Conservation (phyloP, 495 filamentous ascomycete species). For the Daldinia concentrica region DNA sequence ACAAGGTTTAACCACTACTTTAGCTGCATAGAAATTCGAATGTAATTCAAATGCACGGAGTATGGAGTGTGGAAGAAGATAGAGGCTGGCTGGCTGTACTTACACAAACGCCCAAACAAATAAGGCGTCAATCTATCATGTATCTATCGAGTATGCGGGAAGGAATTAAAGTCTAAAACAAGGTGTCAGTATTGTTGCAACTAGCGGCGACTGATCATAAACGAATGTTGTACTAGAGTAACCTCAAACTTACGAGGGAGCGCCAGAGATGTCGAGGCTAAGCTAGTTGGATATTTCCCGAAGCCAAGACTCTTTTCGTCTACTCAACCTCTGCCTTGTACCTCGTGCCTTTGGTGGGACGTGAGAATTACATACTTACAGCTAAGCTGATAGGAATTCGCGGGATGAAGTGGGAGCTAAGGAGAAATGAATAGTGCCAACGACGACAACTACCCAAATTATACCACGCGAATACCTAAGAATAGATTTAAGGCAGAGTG, state of each 20-base stretch:
- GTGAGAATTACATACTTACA: neutral
- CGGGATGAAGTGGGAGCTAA: neutral
- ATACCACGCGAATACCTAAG: slow-evolving; percentile 8
- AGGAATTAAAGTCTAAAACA: slow-evolving; percentile 40
- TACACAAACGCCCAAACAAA: slow-evolving; percentile 10
- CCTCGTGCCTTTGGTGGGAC: neutral
- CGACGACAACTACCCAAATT: neutral
- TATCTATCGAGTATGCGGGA: slow-evolving; percentile 18
- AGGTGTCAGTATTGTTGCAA: slow-evolving; percentile 38
- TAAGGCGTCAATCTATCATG: slow-evolving; percentile 4
- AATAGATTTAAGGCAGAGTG: slow-evolving; percentile 22
- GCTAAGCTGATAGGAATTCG: neutral
- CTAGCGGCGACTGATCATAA: slow-evolving; percentile 30
- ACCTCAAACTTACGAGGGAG: slow-evolving; percentile 24
- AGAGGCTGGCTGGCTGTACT: neutral
- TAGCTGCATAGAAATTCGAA: slow-evolving; percentile 3
- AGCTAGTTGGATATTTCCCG: slow-evolving; percentile 33
- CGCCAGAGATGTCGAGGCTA: slow-evolving; percentile 10
- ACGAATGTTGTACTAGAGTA: slow-evolving; percentile 23
- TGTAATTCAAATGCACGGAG: slow-evolving; percentile 12
- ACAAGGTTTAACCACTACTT: slow-evolving; percentile 13
- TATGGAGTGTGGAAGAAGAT: no score
- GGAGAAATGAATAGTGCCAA: neutral
- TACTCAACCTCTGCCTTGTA: neutral
- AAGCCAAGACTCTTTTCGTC: slow-evolving; percentile 18